Base-by-base conservation (phyloP, 2,329 filamentous ascomycete species). In the Colletotrichum acutatum region DNA sequence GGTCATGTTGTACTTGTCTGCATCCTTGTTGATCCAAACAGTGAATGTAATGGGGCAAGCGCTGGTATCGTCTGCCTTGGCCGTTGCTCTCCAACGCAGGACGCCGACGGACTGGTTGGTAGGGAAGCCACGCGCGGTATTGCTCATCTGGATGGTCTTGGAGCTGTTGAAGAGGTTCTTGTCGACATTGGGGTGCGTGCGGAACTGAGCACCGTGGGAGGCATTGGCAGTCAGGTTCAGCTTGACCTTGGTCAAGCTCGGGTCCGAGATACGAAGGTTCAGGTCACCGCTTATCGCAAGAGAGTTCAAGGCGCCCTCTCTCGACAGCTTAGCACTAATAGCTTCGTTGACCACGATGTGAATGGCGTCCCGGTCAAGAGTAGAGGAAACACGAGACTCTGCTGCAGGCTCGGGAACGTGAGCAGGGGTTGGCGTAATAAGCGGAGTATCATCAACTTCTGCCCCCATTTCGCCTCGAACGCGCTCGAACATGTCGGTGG, bases 181-280 rank as follows among this genome's bases (percentile, higher is more conserved):
- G 85, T 99, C 96, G 68, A 99, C 96, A 81, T 98, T 98, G 65
- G 97, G 97, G 82, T 99, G 97, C 52, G 96, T 97, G 78, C 95
- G 93, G 86, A 98, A 97, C 82, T 98, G 95, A 22, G 93, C 95
- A 73, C 94, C 94, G 76, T 95, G 93, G 56, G 91, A 95, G 56
- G 95, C 87, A 74, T 92, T 91, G 37, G 95, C 91, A 49, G 90
- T 88, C 52, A 98, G 89, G 76, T 92, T 91, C 69, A 99, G 91
- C 83, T 95, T 97, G 83, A 98, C 88, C 86, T 98, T 98, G 75
- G 95, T 97, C 80, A 99, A 89, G 75, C 93, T 92, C 0, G 95
- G 90, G 81, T 99, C 96, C 26, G 93, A 91, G 78, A 99, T 97
- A 77, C 94, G 94, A 74, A 99, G 90, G 78, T 96, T 94, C 75